These are phyloP conservation scores for Physaria fendleri DNA, from an alignment of 345 rosid genomes.

Conservation along the genomic window DNA sequence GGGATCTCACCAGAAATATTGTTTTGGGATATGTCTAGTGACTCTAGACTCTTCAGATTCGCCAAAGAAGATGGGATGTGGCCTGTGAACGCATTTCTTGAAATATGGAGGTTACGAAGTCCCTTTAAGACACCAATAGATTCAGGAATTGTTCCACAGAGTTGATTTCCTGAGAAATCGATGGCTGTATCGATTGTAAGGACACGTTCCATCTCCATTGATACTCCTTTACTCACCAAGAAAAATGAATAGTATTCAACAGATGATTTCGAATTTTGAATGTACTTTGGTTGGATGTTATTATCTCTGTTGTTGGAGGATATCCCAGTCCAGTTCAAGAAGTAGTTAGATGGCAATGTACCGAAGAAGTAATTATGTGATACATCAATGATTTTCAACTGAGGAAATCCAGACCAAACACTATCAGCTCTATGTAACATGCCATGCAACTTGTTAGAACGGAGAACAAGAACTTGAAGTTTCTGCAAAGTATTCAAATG, in stretches of 20 bases:
- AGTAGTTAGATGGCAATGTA: no score
- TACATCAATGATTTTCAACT: no score
- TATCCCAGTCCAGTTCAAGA: no score
- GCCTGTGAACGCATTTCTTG: not conserved
- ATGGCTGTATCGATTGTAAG: not conserved
- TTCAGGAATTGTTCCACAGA: not conserved
- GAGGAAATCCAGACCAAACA: no score
- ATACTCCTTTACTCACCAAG: not conserved
- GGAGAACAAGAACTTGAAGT: no score
- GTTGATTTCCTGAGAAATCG: not conserved
- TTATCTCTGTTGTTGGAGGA: no score
- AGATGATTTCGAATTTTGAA: no score
- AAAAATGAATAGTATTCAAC: not conserved
- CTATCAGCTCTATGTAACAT: no score
- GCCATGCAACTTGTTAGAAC: no score
- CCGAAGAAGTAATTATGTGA: no score
- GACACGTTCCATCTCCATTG: not conserved
- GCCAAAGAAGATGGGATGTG: not conserved
- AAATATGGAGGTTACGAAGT: not conserved
- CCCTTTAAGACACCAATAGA: not conserved
- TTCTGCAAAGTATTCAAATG: no score
- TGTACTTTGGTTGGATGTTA: not conserved
- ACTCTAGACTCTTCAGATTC: not conserved
- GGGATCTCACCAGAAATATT: not conserved
- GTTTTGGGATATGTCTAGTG: slow-evolving; percentile 1